Percentiles rank a stretch among this genome's conserved stretches.
These are phyloP conservation scores for Agapanthus africanus DNA, from an alignment of 106 monocot species.

Conservation along the genomic window DNA sequence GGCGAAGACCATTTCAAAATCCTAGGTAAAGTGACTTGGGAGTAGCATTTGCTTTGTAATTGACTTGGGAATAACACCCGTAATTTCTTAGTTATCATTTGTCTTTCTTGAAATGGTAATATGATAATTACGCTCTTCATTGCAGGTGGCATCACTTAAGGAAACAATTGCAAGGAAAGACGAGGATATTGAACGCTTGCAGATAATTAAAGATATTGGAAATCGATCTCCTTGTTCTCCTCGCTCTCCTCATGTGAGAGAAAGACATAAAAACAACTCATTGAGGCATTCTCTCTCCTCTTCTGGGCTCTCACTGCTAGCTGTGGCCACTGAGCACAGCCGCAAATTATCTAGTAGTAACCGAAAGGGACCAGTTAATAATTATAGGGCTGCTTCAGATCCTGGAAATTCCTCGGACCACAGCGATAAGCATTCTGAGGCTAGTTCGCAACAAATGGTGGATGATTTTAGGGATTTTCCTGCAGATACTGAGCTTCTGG, in stretches of 20 bases:
- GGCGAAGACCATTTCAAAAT: too few species aligned
- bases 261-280: conserved; percentile 17
- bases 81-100: too few species aligned
- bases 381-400: conserved; percentile 33
- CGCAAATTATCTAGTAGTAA: conserved; percentile 3
- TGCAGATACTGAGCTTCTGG: conserved; percentile 33
- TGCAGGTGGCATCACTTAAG: conserved; percentile 57
- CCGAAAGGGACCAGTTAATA: conserved; percentile 12
- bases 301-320: conserved; percentile 15
- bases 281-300: conserved; percentile 45
- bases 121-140: conserved; percentile 13
- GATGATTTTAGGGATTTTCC: background rate
- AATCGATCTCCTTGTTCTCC: conserved; percentile 19
- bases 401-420: conserved; percentile 29
- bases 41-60: too few species aligned
- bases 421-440: conserved; percentile 47
- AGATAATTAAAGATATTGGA: conserved; percentile 45
- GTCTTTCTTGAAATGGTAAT: background rate
- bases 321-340: conserved; percentile 10
- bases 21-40: too few species aligned
- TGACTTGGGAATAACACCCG: too few species aligned
- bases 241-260: conserved; percentile 10
- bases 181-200: conserved; percentile 73
- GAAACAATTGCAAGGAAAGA: conserved; percentile 73
- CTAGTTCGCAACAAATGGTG: conserved; percentile 32